These are phyloP conservation scores for Hippophae rhamnoides DNA, from an alignment of 306 rosid species.

Conservation along the genomic window DNA sequence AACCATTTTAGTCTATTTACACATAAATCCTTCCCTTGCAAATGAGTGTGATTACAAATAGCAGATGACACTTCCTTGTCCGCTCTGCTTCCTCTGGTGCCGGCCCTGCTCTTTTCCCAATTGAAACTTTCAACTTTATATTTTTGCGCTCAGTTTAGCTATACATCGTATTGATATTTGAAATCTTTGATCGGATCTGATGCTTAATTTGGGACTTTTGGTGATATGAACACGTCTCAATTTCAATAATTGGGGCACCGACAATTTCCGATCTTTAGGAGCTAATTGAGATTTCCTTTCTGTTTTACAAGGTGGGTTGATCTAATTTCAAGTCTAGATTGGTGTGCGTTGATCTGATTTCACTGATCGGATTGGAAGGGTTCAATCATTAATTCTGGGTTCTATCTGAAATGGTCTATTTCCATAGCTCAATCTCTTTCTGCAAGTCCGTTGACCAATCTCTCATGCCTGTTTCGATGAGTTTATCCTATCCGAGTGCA, in stretches of 20 bases:
- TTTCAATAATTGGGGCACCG: slow-evolving; percentile 31
- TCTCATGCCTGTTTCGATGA: slow-evolving; percentile 47
- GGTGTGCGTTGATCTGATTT: slow-evolving; percentile 4
- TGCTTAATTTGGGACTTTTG: slow-evolving; percentile 9
- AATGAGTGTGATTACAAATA: slow-evolving; percentile 15
- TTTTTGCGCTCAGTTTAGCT: background rate
- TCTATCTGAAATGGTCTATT: slow-evolving; percentile 81
- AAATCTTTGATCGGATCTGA: slow-evolving; percentile 13
- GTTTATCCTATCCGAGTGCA: slow-evolving; percentile 34
- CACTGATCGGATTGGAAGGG: slow-evolving; percentile 24
- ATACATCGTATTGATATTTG: background rate
- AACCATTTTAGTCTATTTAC: background rate
- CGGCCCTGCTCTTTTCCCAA: slow-evolving; percentile 24
- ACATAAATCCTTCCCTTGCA: background rate
- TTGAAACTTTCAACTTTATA: background rate
- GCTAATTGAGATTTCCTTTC: slow-evolving; percentile 14
- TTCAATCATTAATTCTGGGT: slow-evolving; percentile 23
- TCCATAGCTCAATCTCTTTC: slow-evolving; percentile 82
- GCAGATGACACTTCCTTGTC: slow-evolving; percentile 35
- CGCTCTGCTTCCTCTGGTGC: slow-evolving; percentile 32
- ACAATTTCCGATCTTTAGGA: slow-evolving; percentile 25
- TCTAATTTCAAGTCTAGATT: slow-evolving; percentile 23
- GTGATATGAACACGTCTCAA: background rate
- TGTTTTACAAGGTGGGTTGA: slow-evolving; percentile 24
- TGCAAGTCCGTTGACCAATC: slow-evolving; percentile 84